A percentile compares a stretch with the other conserved stretches of the same genome.
phyloP scores from a whole-genome alignment of 2,329 filamentous ascomycete genomes.

The Tolypocladium inflatum region DNA sequence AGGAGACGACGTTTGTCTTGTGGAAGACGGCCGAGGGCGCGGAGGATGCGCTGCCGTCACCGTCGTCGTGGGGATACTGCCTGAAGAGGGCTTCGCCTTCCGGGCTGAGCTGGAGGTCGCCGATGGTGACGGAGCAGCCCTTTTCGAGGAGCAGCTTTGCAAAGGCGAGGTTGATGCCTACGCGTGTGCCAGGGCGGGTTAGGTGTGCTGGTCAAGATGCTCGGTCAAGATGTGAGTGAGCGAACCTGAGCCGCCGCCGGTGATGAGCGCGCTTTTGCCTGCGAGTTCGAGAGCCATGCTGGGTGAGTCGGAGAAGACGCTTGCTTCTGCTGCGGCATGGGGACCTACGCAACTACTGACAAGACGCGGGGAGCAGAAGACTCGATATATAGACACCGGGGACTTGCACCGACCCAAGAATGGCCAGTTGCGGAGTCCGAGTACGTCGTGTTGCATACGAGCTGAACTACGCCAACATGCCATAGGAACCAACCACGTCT shows the following conservation, averaged over 20 bases:
- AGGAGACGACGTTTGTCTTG: conserved; percentile 24
- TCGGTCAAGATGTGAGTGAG: neutral
- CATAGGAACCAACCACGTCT: too few species aligned
- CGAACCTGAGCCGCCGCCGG: conserved; percentile 16
- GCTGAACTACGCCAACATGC: too few species aligned
- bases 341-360: too few species aligned
- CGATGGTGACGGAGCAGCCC: conserved; percentile 28
- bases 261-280: conserved; percentile 21
- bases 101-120: conserved; percentile 22
- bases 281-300: conserved; percentile 11
- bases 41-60: neutral
- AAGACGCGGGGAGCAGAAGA: too few species aligned
- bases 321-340: too few species aligned
- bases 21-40: conserved; percentile 21
- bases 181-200: too few species aligned
- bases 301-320: too few species aligned
- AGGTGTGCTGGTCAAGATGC: neutral
- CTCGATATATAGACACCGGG: too few species aligned
- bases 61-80: conserved; percentile 15
- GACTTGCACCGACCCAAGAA: too few species aligned
- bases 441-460: too few species aligned
- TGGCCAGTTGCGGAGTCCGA: too few species aligned
- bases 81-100: conserved; percentile 21
- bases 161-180: conserved; percentile 28
- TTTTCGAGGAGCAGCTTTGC: conserved; percentile 20